phyloP scores from a whole-genome alignment of 768 basidiomycete genomes.

The Serendipita sp. region DNA sequence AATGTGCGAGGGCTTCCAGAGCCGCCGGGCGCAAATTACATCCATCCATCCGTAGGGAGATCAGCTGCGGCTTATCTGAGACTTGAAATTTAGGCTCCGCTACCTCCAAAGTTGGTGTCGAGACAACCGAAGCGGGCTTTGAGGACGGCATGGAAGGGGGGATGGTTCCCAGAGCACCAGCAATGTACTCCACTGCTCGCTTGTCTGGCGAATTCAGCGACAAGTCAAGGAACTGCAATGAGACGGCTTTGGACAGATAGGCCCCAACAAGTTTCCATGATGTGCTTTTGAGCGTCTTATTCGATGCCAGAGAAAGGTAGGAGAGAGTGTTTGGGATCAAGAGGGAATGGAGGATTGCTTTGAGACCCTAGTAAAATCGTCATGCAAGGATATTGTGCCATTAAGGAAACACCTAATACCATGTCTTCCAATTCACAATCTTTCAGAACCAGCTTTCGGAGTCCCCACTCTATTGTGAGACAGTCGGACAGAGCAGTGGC shows the following conservation, averaged over 20 bases:
- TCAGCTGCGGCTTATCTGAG: slow-evolving; percentile 22
- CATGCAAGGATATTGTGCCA: neutral
- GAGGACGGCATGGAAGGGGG: slow-evolving; percentile 10
- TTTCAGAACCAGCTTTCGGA: slow-evolving; percentile 69
- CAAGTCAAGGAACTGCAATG: slow-evolving; percentile 74
- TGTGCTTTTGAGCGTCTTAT: slow-evolving; percentile 56
- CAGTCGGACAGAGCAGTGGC: slow-evolving; percentile 82
- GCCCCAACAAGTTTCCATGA: slow-evolving; percentile 71
- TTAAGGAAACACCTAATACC: slow-evolving; percentile 27
- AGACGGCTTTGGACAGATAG: slow-evolving; percentile 64
- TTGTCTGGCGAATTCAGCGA: slow-evolving; percentile 78
- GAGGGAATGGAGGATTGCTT: slow-evolving; percentile 79
- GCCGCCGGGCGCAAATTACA: slow-evolving; percentile 58
- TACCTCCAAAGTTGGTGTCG: slow-evolving; percentile 6
- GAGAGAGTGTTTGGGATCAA: slow-evolving; percentile 69
- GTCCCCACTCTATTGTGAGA: slow-evolving; percentile 83
- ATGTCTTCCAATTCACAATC: slow-evolving; percentile 78
- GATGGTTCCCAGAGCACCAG: slow-evolving; percentile 39
- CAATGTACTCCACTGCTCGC: slow-evolving; percentile 67
- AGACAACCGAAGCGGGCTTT: slow-evolving; percentile 12
- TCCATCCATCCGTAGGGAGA: slow-evolving; percentile 78
- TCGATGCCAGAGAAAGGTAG: slow-evolving; percentile 75
- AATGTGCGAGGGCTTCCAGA: slow-evolving; percentile 68
- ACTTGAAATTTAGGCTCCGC: slow-evolving; percentile 23
- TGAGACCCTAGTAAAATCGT: slow-evolving; percentile 41